A percentile compares a stretch with the other conserved stretches of the same genome.
Evolutionary conservation across 495 filamentous ascomycete species (phyloP).

Genomic region (Penicillium lagena): DNA sequence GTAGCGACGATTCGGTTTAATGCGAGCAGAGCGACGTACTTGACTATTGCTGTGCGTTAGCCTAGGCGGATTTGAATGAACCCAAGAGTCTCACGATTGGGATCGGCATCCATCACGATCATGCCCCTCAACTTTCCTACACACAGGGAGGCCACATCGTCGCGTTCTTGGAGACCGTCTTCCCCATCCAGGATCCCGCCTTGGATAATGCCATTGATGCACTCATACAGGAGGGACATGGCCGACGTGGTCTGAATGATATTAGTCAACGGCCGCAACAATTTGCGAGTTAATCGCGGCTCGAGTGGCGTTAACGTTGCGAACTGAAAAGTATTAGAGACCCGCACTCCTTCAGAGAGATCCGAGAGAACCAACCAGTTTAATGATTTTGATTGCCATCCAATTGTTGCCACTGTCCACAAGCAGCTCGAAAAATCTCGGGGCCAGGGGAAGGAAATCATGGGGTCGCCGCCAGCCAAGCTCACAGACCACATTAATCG

Average conservation of each 20-base stretch:
- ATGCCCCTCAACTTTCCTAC: constrained; percentile 90
- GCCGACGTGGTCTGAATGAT: constrained; percentile 91
- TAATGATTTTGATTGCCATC: constrained; percentile 99
- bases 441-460: constrained; percentile 89
- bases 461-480: constrained; percentile 88
- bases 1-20: constrained; percentile 90
- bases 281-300: constrained; percentile 81
- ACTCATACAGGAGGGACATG: constrained; percentile 96
- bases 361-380: constrained; percentile 56
- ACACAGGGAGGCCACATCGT: constrained; percentile 91
- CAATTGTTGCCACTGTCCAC: constrained; percentile 96
- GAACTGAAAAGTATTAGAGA: constrained; percentile 51
- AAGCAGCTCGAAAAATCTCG: constrained; percentile 82
- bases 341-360: neutral
- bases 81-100: constrained; percentile 60
- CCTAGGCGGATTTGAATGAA: neutral
- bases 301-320: constrained; percentile 90
- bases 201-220: constrained; percentile 96
- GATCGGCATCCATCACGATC: constrained; percentile 86
- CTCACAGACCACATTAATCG: constrained; percentile 95
- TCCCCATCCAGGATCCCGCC: constrained; percentile 83
- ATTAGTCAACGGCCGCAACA: constrained; percentile 88
- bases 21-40: constrained; percentile 93
- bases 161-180: constrained; percentile 68
- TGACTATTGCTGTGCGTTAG: constrained; percentile 49